Percentiles rank a stretch among this genome's conserved stretches.
These are phyloP conservation scores for Cardamine chenopodiifolia DNA, from an alignment of 345 rosid species.

Conservation along the genomic window DNA sequence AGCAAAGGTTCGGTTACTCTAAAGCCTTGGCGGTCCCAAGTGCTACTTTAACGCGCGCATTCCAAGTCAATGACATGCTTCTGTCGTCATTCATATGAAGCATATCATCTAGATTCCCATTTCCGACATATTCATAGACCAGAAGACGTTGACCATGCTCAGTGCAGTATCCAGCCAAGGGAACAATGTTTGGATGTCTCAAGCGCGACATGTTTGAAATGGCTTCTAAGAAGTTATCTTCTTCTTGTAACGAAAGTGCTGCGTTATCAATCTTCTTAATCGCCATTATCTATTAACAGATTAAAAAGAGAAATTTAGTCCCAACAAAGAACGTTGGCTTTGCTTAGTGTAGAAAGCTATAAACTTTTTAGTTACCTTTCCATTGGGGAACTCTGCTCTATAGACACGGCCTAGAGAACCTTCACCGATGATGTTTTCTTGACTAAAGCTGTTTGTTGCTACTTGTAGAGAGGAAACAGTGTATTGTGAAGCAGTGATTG, in stretches of 20 bases:
- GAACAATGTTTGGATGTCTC: constrained; percentile 90
- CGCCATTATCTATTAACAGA: constrained; percentile 64
- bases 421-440: constrained; percentile 90
- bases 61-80: constrained; percentile 75
- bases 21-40: constrained; percentile 96
- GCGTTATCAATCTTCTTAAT: constrained; percentile 94
- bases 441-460: constrained; percentile 92
- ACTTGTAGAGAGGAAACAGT: constrained; percentile 86
- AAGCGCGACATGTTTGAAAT: constrained; percentile 90
- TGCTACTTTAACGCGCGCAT: constrained; percentile 96
- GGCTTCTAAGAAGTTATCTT: constrained; percentile 90
- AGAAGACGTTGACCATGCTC: constrained; percentile 98
- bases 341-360: background rate
- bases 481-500: constrained; percentile 76
- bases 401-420: constrained; percentile 99
- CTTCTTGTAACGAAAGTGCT: constrained; percentile 88
- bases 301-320: constrained; percentile 27
- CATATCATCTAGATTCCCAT: constrained; percentile 83
- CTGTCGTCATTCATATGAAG: constrained; percentile 80
- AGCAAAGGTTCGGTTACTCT: constrained; percentile 66
- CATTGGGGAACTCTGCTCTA: constrained; percentile 80
- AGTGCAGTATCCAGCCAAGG: constrained; percentile 81
- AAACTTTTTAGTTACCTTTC: constrained; percentile 60
- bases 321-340: background rate
- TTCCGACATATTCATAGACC: constrained; percentile 76